Evolutionary conservation across 2,329 filamentous ascomycete species (phyloP), one percentile per base, ranked within the genome.

Genomic region (Microcyclosporella mali): DNA sequence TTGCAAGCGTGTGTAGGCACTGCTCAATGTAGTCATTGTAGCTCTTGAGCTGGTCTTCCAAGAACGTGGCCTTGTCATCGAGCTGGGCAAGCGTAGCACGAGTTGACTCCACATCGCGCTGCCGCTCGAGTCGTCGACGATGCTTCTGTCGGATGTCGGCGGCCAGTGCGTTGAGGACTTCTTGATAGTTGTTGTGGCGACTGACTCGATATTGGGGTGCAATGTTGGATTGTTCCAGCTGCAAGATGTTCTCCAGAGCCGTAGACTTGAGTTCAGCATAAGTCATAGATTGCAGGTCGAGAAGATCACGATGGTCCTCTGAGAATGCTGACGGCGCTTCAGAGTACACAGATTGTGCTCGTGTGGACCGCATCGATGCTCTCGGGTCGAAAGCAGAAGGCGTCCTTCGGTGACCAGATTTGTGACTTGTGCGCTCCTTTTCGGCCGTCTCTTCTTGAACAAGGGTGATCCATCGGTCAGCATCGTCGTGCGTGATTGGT

Each of bases 21-120:
- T 95, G 89, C 70, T 98, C 94, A 60, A 98, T 95, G 68, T 98
- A 98, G 69, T 98, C 88, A 63, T 98, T 95, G 70, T 98, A 98
- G 52, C 84, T 92, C 74, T 95, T 95, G 47, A 94, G 79, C 68
- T 98, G 92, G 56, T 88, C 85, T 62, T 98, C 92, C 8, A 98
- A 77, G 67, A 94, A 98, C 52, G 81, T 79, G 29, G 90, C 89
- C 70, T 98, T 92, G 56, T 88, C 81, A 65, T 87, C 82, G 48
- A 94, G 69, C 52, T 88, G 86, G 33, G 74, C 67, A 12, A 92
- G 72, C 1, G 87, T 92, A 45, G 84, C 71, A 19, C 84, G 77
- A 16, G 90, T 86, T 33, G 84, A 83, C 56, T 98, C 92, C 30
- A 97, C 67, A 65, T 98, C 92, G 36, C 87, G 83, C 61, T 95